Conservation (phyloP, 164 flowering plant species). For the Euptelea pleiosperma region DNA sequence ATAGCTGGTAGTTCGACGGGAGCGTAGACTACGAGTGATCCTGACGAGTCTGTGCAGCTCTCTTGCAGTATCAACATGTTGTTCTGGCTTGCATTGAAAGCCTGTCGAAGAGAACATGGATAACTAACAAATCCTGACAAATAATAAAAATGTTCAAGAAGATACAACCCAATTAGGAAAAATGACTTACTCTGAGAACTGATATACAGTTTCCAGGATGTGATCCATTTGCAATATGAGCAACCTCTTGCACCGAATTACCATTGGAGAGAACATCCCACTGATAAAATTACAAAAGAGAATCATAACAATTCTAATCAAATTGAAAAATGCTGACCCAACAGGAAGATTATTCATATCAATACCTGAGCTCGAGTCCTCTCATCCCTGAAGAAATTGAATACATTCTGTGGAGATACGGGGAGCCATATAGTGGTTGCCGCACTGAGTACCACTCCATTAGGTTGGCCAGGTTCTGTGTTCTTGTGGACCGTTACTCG, state of each 20-base stretch:
- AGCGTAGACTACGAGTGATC: slow-evolving; percentile 64
- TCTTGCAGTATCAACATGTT: slow-evolving; percentile 88
- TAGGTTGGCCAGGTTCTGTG: slow-evolving; percentile 65
- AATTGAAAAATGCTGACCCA: too few species aligned
- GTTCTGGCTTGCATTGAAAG: slow-evolving; percentile 59
- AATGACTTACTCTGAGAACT: slow-evolving; percentile 24
- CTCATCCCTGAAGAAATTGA: slow-evolving; percentile 55
- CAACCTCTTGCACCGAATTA: slow-evolving; percentile 55
- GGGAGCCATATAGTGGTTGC: slow-evolving; percentile 78
- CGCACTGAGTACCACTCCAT: slow-evolving; percentile 65
- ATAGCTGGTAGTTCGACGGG: slow-evolving; percentile 68
- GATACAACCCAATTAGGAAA: neutral
- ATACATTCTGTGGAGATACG: slow-evolving; percentile 41
- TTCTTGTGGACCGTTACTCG: slow-evolving; percentile 48
- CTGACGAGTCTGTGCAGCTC: slow-evolving; percentile 72
- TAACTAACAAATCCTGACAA: neutral
- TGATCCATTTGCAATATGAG: slow-evolving; percentile 60
- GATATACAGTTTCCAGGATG: slow-evolving; percentile 51
- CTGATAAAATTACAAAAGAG: slow-evolving; percentile 17
- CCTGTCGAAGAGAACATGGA: slow-evolving; percentile 28
- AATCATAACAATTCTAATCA: neutral
- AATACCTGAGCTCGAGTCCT: slow-evolving; percentile 29
- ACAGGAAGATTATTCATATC: neutral
- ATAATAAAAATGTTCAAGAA: neutral
- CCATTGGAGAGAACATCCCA: slow-evolving; percentile 81